Percentiles rank a stretch among this genome's conserved stretches.
These are phyloP conservation scores for Phylloporus sp. DNA, from an alignment of 1,284 basidiomycete genomes.

Conservation along the genomic window DNA sequence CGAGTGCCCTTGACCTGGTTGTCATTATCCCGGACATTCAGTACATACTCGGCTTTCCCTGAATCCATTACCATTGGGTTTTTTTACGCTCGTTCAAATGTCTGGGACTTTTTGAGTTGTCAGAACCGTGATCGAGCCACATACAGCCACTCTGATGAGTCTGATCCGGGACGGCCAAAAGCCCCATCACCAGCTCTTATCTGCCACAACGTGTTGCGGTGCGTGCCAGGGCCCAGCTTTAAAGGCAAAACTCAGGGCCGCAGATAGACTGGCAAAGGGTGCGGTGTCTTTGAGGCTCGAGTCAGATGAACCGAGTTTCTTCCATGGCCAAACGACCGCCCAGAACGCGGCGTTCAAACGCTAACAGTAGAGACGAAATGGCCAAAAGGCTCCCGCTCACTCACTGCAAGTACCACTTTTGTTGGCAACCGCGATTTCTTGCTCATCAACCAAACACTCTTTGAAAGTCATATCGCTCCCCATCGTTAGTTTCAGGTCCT, in stretches of 20 bases:
- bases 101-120: neutral
- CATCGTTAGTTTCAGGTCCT: conserved; percentile 38
- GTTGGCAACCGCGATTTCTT: neutral
- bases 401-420: conserved; percentile 30
- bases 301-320: conserved; percentile 9
- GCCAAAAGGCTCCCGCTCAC: conserved; percentile 27
- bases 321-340: conserved; percentile 19
- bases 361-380: conserved; percentile 2
- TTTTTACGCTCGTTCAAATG: neutral
- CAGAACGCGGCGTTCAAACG: neutral
- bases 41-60: neutral
- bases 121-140: conserved; percentile 7
- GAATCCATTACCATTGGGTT: neutral
- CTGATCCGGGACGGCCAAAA: conserved; percentile 13
- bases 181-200: neutral
- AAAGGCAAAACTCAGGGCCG: neutral
- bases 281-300: neutral
- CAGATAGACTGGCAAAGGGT: neutral
- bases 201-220: no score
- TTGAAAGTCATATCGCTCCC: conserved; percentile 48
- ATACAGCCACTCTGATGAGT: conserved; percentile 15
- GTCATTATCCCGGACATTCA: no score
- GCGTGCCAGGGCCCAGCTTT: neutral
- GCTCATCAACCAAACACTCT: conserved; percentile 1
- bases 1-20: neutral